Base-by-base conservation (phyloP, 805 yeast species). In the Candida ficus region DNA sequence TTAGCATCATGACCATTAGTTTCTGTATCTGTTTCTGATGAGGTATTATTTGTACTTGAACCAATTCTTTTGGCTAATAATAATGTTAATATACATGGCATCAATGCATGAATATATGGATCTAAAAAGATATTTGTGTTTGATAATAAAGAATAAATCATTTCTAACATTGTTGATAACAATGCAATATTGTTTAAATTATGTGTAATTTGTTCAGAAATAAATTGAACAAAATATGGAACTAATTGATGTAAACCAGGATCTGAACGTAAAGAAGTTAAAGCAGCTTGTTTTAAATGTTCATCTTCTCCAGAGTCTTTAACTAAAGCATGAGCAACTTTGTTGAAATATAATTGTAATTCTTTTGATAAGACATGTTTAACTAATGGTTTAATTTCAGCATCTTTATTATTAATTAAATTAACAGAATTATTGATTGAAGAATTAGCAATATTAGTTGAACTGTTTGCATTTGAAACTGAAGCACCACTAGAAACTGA, bases 161-260 rank as follows among this genome's bases (percentile, higher is more conserved):
- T 89, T 60, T 88, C 95, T 45, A 93, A 67, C 87, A 91, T 89
- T 6, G 95, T 85, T 4, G 85, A 73, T 39, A 93, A 66, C 16
- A 86, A 62, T 4, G 74, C 75, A 33, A 85, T 68, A 55, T 83
- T 82, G 52, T 84, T 77, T 52, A 91, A 70, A 54, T 88, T 91
- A 57, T 87, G 83, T 1, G 98, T 87, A 42, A 93, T 79, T 51
- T 95, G 95, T 57, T 93, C 99, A 7, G 96, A 95, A 27, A 89
- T 87, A 57, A 93, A 90, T 58, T 93, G 98, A 37, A 93, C 90
- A 53, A 93, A 86, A 60, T 93, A 93, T 2, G 99, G 99, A 5
- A 95, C 93, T 37, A 93, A 66, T 62, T 93, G 99, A 66, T 93
- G 99, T 42, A 93, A 66, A 26, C 99, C 99, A 2, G 97, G 96